Evolutionary conservation across 192 early-diverging fungal genomes (phyloP).

Genomic region (Umbelopsis ramanniana): DNA sequence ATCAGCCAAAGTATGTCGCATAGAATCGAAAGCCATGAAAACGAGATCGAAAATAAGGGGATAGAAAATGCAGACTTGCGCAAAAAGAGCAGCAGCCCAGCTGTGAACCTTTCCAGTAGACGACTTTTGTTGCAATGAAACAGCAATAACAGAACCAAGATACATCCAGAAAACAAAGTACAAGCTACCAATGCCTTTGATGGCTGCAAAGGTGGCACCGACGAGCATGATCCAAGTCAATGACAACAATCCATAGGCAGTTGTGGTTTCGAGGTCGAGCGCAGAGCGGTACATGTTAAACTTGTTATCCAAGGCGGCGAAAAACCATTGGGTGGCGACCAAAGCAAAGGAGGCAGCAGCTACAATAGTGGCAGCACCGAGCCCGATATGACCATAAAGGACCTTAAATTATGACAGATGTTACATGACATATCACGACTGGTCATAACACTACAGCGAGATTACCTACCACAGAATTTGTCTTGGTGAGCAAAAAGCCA

Average conservation of each 20-base stretch:
- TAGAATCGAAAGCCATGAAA: slow-evolving; percentile 44
- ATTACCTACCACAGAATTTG: slow-evolving; percentile 45
- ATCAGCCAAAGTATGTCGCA: slow-evolving; percentile 56
- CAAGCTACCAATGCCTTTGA: slow-evolving; percentile 36
- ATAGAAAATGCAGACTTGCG: slow-evolving; percentile 35
- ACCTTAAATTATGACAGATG: not conserved
- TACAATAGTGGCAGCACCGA: slow-evolving; percentile 17
- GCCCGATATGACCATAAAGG: slow-evolving; percentile 26
- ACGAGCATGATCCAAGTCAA: slow-evolving; percentile 54
- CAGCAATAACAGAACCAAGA: slow-evolving; percentile 36
- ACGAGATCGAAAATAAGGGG: slow-evolving; percentile 48
- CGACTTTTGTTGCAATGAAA: not conserved
- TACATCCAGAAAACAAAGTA: slow-evolving; percentile 50
- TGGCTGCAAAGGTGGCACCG: slow-evolving; percentile 31
- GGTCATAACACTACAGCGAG: too few species aligned
- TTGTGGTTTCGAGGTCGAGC: not conserved
- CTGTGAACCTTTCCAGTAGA: not conserved
- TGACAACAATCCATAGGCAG: slow-evolving; percentile 36
- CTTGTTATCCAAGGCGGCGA: not conserved
- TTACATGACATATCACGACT: too few species aligned
- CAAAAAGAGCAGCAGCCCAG: slow-evolving; percentile 26
- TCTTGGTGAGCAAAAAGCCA: slow-evolving; percentile 29
- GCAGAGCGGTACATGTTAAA: not conserved
- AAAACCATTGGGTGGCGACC: slow-evolving; percentile 12
- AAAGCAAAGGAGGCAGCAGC: slow-evolving; percentile 26